These are phyloP conservation scores for Dinochytrium kinnereticum DNA, from an alignment of 371 early-diverging fungal genomes.

Conservation along the genomic window DNA sequence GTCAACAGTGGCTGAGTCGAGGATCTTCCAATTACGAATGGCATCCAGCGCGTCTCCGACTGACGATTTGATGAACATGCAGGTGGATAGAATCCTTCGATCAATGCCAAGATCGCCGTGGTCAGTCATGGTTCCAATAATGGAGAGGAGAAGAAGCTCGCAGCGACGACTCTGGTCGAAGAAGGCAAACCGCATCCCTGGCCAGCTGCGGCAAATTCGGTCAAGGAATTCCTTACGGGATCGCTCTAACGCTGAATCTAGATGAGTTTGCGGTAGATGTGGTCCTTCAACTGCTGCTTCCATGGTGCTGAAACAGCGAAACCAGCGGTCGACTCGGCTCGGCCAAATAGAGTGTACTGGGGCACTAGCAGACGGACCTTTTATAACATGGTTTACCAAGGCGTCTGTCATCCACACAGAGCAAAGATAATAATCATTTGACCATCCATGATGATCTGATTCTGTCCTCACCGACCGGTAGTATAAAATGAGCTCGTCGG, in stretches of 20 bases:
- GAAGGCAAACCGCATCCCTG: not conserved
- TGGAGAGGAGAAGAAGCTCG: not conserved
- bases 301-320: not conserved
- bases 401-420: constrained; percentile 6
- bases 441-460: not conserved
- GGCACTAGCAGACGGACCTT: not conserved
- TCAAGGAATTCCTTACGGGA: not conserved
- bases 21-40: constrained; percentile 2
- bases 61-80: constrained; percentile 8
- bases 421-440: not conserved
- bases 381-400: not conserved
- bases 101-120: not conserved
- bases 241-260: not conserved
- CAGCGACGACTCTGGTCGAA: not conserved
- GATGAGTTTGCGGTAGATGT: not conserved
- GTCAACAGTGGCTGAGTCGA: not conserved
- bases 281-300: not conserved
- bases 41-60: constrained; percentile 5
- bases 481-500: not conserved
- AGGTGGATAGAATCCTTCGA: not conserved
- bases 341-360: not conserved
- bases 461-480: not conserved
- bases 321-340: constrained; percentile 2
- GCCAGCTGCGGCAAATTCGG: not conserved
- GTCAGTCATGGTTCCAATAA: not conserved